Base-by-base conservation (phyloP, 1,284 basidiomycete genomes). In the Xanthoconium separans region DNA sequence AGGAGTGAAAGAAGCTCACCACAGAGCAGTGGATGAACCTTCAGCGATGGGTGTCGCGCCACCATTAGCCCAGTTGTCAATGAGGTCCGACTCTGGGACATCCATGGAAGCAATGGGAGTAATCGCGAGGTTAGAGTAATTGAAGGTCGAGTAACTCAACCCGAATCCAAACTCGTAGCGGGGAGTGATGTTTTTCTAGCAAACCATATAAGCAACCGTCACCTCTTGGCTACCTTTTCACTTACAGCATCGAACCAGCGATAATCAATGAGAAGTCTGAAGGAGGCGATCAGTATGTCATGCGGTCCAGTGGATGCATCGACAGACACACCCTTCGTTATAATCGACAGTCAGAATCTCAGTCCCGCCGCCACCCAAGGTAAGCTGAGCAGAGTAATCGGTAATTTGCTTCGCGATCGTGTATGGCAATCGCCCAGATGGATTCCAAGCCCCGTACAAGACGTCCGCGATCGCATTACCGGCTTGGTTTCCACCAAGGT, bases 111-210 rank as follows among this genome's bases (percentile, higher is more conserved):
- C 54, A 29, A 87, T 63, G 46, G 70, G 69, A 5, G 60, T 65
- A 30, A 89, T 71, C 0, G 68, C 57, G 6, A 93, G 70, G 20
- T 77, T 69, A 27, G 76, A 80, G 65, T 90, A 91, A 31, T 79
- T 72, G 70, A 95, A 97, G 0, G 73, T 79, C 34, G 93, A 89
- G 75, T 95, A 96, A 54, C 86, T 90, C 61, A 95, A 70, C 0
- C 70, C 70, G 60, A 77, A 85, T 3, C 87, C 87, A 61, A 89
- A 89, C 49, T 80, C 78, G 59, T 76, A 87, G 20, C 82, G 75
- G 0, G 85, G 85, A 2, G 70, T 71, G 54, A 85, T 83, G 55
- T 77, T 70, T 56, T 70, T 53, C 63, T 73, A 51, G 31, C 3
- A 24, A 46, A 27, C 2, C 9, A 27, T 22, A 3, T 52, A 3